These are phyloP conservation scores for Hyphopichia khmerensis DNA, from an alignment of 1,139 yeast genomes.

Conservation along the genomic window DNA sequence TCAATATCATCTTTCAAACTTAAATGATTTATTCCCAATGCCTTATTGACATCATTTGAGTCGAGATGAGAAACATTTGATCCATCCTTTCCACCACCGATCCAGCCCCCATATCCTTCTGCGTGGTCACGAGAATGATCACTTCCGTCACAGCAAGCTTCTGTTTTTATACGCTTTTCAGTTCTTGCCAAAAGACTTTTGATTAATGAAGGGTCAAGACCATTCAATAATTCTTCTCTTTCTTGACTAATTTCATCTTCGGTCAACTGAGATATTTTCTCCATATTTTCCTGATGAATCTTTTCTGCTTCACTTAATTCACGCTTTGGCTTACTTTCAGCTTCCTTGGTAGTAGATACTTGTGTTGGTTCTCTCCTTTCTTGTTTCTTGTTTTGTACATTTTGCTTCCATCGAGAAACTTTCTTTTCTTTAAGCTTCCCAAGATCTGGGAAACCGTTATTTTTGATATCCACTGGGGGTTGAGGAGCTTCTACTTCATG, in stretches of 20 bases:
- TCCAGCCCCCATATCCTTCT: slow-evolving; percentile 72
- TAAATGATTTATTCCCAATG: slow-evolving; percentile 28
- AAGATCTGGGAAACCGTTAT: slow-evolving; percentile 47
- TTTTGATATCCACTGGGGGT: slow-evolving; percentile 24
- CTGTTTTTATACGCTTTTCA: slow-evolving; percentile 19
- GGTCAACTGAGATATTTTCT: slow-evolving; percentile 61
- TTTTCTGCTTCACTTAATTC: slow-evolving; percentile 59
- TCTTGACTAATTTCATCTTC: slow-evolving; percentile 65
- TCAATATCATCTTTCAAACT: slow-evolving; percentile 10
- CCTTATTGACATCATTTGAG: slow-evolving; percentile 37
- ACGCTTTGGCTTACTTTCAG: slow-evolving; percentile 2
- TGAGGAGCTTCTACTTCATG: slow-evolving; percentile 46
- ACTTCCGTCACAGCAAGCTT: slow-evolving; percentile 7
- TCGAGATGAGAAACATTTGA: slow-evolving; percentile 35
- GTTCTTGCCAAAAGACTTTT: slow-evolving; percentile 52
- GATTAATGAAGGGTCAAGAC: slow-evolving; percentile 69
- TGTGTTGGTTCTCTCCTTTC: slow-evolving; percentile 1
- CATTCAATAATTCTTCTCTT: slow-evolving; percentile 61
- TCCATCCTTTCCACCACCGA: slow-evolving; percentile 57
- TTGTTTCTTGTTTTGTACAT: slow-evolving; percentile 5
- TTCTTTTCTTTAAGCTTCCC: slow-evolving; percentile 20
- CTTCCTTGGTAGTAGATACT: neutral
- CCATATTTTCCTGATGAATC: slow-evolving; percentile 76
- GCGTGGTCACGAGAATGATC: slow-evolving; percentile 44
- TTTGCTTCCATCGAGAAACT: slow-evolving; percentile 25